Base-by-base conservation (phyloP, 2,329 filamentous ascomycete genomes). In the Clarireedia paspali region DNA sequence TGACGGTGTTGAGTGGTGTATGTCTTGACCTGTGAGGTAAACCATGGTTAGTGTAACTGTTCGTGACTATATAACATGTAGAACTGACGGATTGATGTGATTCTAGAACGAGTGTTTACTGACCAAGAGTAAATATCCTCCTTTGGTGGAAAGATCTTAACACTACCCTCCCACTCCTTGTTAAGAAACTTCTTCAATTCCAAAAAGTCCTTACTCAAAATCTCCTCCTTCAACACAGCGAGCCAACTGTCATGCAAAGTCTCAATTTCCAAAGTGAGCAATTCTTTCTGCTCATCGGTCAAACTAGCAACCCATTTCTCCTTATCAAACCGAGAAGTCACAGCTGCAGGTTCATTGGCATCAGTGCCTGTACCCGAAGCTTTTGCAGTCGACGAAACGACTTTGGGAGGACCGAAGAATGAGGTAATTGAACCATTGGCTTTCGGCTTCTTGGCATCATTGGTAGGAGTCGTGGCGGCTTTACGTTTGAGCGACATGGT, bases 51-150 rank as follows among this genome's bases (percentile, higher is more conserved):
- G 63, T 47, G 20, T 15, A 27, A 17, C 58, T 45, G 15, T 50
- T n/a, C 7, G 14, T 40, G 5, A 4, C 42, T 30, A 30, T 23
- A 20, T 9, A 44, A 20, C 1, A 24, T 17, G 5, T 9, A n/a
- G 2, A 27, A 26, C 14, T 20, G 20, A 5, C 17, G 20, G 20
- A 46, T 20, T 9, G 20, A 20, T 20, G 20, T 20, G 20, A 20
- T 20, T 20, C 2, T 14, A 24, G 24, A 14, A 14, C 26, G 24
- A 5, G 44, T 47, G 26, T 12, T 14, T 26, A 62, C 78, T 56
- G 77, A 96, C 94, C 94, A 99, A 62, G 89, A 94, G 73, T 99
- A 99, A 12, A 99, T 84, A 66, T 99, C 92, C 62, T 90, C 80
- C 64, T 83, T 78, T 0, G 92, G 92, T 3, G 94, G 94, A 66